Percentiles rank a stretch among this genome's conserved stretches.
phyloP scores from a whole-genome alignment of 1,139 yeast species.

The Blastobotrys elegans region DNA sequence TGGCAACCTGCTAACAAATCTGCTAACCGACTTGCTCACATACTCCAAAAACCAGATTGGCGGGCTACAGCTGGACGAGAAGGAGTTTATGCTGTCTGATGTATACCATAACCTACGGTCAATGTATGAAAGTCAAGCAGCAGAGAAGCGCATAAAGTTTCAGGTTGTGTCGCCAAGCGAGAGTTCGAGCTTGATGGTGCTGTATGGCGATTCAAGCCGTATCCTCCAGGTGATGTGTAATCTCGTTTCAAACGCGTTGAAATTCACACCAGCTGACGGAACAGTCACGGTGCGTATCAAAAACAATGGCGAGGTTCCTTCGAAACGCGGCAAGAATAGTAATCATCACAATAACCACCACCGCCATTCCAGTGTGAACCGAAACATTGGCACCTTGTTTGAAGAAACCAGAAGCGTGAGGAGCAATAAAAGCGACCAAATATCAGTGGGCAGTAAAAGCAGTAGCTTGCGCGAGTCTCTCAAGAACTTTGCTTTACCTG shows the following conservation, averaged over 20 bases:
- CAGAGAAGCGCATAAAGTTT: conserved; percentile 25
- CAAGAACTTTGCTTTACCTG: neutral
- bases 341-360: neutral
- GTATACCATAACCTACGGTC: conserved; percentile 73
- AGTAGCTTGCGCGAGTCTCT: neutral
- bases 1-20: conserved; percentile 81
- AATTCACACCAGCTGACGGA: conserved; percentile 85
- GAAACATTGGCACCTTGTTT: conserved; percentile 2
- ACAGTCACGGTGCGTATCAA: conserved; percentile 61
- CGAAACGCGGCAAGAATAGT: neutral
- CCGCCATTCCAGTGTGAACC: neutral
- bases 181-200: conserved; percentile 39
- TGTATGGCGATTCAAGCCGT: conserved; percentile 82
- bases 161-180: conserved; percentile 40
- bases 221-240: conserved; percentile 86
- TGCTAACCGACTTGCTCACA: conserved; percentile 81
- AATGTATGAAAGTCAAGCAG: conserved; percentile 47
- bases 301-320: conserved; percentile 11
- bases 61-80: conserved; percentile 74
- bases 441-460: neutral
- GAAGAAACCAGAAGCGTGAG: conserved; percentile 1
- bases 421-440: conserved; percentile 1
- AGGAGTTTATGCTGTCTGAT: conserved; percentile 64
- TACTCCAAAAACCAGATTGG: conserved; percentile 88
- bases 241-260: conserved; percentile 77